Evolutionary conservation across 2,329 filamentous ascomycete species (phyloP).

Genomic region (Penicillium sp.): DNA sequence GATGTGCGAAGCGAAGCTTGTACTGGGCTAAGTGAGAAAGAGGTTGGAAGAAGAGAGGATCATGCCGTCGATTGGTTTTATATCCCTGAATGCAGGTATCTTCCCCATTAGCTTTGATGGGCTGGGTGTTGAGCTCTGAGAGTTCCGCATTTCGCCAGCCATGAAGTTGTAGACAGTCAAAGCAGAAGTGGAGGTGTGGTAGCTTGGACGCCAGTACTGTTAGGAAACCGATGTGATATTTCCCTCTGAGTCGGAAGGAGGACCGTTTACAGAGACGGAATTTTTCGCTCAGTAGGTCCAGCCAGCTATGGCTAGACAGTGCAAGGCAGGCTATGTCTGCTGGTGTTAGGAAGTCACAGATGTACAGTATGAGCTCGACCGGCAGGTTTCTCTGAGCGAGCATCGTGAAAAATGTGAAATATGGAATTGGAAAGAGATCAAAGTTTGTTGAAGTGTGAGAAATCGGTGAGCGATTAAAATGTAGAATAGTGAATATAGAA

Average conservation of each 20-base stretch:
- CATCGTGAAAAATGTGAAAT: too few relatives aligned
- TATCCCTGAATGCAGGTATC: not conserved
- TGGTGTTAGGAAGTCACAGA: not conserved
- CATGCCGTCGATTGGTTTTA: not conserved
- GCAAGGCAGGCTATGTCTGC: not conserved
- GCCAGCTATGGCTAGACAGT: not conserved
- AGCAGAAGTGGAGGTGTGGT: not conserved
- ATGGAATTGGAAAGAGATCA: too few relatives aligned
- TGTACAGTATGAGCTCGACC: not conserved
- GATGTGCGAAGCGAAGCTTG: not conserved
- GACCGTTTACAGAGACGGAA: not conserved
- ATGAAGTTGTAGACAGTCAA: not conserved
- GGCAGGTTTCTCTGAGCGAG: too few relatives aligned
- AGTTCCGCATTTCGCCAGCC: not conserved
- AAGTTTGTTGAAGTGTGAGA: too few relatives aligned
- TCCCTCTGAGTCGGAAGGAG: not conserved
- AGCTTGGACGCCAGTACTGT: not conserved
- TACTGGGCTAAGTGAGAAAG: not conserved
- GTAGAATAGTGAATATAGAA: too few relatives aligned
- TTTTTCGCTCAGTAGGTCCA: too few relatives aligned
- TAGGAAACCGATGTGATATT: not conserved
- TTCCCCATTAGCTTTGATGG: not conserved
- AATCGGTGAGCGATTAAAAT: too few relatives aligned
- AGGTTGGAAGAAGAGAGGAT: not conserved
- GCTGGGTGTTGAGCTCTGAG: not conserved